A percentile compares a stretch with the other conserved stretches of the same genome.
Evolutionary conservation across 1,139 yeast species (phyloP).

Genomic region (Wickerhamomyces sp.): DNA sequence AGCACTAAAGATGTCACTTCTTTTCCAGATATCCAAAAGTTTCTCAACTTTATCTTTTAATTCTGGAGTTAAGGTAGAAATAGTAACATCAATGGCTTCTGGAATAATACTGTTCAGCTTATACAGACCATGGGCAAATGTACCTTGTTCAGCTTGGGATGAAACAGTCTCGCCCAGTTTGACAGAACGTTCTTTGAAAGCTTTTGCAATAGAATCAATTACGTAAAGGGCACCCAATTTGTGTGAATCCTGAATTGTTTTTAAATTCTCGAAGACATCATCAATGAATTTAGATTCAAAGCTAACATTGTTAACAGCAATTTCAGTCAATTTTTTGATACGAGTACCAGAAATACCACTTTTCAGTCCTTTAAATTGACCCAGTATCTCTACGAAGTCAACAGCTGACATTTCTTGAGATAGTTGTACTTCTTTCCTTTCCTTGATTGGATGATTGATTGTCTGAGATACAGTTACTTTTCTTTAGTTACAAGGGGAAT

Average conservation of each 20-base stretch:
- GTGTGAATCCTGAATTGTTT: slow-evolving; percentile 71
- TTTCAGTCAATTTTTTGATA: slow-evolving; percentile 76
- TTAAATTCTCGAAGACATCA: slow-evolving; percentile 62
- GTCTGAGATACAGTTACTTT: neutral
- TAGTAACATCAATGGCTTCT: slow-evolving; percentile 54
- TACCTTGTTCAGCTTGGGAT: slow-evolving; percentile 56
- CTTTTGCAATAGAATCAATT: slow-evolving; percentile 88
- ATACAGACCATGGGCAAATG: slow-evolving; percentile 69
- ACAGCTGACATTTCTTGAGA: slow-evolving; percentile 24
- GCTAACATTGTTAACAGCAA: slow-evolving; percentile 67
- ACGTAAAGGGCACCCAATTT: slow-evolving; percentile 89
- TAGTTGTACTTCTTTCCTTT: slow-evolving; percentile 14
- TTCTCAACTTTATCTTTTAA: slow-evolving; percentile 72
- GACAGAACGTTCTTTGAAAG: slow-evolving; percentile 70
- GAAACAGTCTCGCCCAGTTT: slow-evolving; percentile 42
- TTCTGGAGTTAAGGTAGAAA: slow-evolving; percentile 44
- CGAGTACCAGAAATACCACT: slow-evolving; percentile 96
- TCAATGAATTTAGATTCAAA: slow-evolving; percentile 57
- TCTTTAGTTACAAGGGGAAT: neutral
- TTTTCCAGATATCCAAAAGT: slow-evolving; percentile 88
- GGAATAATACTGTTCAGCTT: slow-evolving; percentile 55
- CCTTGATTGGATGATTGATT: neutral
- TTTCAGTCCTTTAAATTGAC: slow-evolving; percentile 69
- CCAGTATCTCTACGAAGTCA: slow-evolving; percentile 65
- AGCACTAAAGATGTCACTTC: slow-evolving; percentile 70